A percentile compares a stretch with the other conserved stretches of the same genome.
Conservation (phyloP, 2,329 filamentous ascomycete genomes). For the Pseudopyricularia cyperi region DNA sequence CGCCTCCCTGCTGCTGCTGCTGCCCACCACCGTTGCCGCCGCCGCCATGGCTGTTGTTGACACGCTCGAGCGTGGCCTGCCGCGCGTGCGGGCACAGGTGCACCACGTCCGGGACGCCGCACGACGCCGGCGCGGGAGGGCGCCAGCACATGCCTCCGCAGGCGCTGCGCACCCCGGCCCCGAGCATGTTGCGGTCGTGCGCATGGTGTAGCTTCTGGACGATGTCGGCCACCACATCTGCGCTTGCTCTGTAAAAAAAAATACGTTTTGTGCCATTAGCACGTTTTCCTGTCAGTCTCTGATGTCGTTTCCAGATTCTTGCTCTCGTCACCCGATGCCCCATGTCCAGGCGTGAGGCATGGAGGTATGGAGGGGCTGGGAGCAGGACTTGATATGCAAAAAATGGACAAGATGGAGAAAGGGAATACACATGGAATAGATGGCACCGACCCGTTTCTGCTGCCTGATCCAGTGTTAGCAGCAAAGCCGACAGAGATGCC, state of each 20-base stretch:
- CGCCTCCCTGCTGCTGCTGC: not conserved
- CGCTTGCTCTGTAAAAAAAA: not conserved
- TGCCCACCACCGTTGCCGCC: not conserved
- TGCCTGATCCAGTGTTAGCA: not conserved
- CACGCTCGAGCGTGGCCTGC: not conserved
- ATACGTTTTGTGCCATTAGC: not conserved
- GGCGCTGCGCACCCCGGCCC: not conserved
- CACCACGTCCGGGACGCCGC: not conserved
- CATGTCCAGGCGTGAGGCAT: too few relatives aligned
- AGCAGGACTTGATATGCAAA: not conserved
- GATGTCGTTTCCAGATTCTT: too few relatives aligned
- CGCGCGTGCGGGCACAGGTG: not conserved
- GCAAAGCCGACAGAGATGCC: not conserved
- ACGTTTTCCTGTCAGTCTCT: not conserved
- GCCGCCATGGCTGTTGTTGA: not conserved
- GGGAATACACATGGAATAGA: too few relatives aligned
- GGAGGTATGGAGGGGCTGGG: not conserved
- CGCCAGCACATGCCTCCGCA: conserved; percentile 2
- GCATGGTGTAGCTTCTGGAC: not conserved
- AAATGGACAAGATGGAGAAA: too few relatives aligned
- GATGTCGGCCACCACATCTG: not conserved
- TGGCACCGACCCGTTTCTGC: not conserved
- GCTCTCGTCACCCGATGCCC: too few relatives aligned
- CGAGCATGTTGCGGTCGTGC: not conserved
- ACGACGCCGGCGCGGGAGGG: not conserved